Base-by-base conservation (phyloP, 2,329 filamentous ascomycete genomes). In the Venturiaceae sp. region DNA sequence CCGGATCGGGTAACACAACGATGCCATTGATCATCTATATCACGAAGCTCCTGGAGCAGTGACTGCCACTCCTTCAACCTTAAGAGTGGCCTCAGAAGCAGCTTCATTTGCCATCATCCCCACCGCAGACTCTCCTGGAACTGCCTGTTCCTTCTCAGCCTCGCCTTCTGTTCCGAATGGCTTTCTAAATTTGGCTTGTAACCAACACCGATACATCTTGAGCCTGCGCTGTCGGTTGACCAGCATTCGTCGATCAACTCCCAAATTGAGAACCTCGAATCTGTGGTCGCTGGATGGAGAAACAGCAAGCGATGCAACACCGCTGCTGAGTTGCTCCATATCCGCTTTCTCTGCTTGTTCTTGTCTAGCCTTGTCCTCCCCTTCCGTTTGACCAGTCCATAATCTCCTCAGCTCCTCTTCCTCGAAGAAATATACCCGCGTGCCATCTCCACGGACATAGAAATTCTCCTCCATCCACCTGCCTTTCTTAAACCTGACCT, bases 151-250 rank as follows among this genome's bases (percentile, higher is more conserved):
- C n/a, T 56, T 46, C 26, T 56, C 21, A 26, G 34, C 36, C 26
- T 30, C 54, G 3, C 54, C 34, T 21, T 56, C 16, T 14, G 13
- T 9, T 9, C 28, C 33, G 21, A 50, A 68, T 9, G 74, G 69
- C 75, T 92, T 92, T 66, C 80, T 83, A 71, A 94, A 95, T 3
- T 84, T 83, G 32, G 88, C 90, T 72, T 95, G 90, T 70, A 95
- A 83, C 91, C 94, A 99, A 77, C 92, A 97, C 61, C 94, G 84
- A 73, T 97, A 97, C 94, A 99, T 99, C 75, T 97, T 99, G 53
- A 96, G 78, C 74, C 91, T 87, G 67, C 86, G 83, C 58, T 92
- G 89, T 63, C 94, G 84, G 71, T 99, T 99, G 58, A 99, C 90
- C 58, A 99, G 80, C 77, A 99, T 80, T 60, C 94, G 84, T 63